phyloP scores from a whole-genome alignment of 768 basidiomycete species.

The Pulveroboletus sp. region DNA sequence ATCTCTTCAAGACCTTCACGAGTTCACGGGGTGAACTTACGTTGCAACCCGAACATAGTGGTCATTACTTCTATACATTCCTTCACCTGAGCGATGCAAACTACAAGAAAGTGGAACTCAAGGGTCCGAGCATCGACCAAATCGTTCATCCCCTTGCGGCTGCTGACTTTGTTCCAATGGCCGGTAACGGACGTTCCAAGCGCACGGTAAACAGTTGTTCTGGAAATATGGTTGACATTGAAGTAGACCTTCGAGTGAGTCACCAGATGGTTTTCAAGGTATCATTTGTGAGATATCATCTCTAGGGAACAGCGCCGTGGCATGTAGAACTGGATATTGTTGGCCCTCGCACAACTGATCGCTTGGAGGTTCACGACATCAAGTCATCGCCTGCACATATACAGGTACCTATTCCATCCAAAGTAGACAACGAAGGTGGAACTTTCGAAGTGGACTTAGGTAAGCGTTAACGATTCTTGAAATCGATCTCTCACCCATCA shows the following conservation, averaged over 20 bases:
- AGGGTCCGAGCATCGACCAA: constrained; percentile 78
- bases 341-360: constrained; percentile 63
- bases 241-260: constrained; percentile 74
- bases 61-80: constrained; percentile 84
- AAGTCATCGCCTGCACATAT: constrained; percentile 50
- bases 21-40: constrained; percentile 76
- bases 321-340: constrained; percentile 78
- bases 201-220: constrained; percentile 71
- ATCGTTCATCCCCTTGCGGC: constrained; percentile 85
- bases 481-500: neutral
- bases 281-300: constrained; percentile 1
- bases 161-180: constrained; percentile 58
- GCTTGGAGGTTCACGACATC: constrained; percentile 51
- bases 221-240: constrained; percentile 67
- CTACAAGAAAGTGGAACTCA: constrained; percentile 71
- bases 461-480: constrained; percentile 29
- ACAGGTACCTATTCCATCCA: constrained; percentile 62
- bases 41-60: constrained; percentile 83
- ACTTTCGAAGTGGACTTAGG: constrained; percentile 75
- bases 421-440: constrained; percentile 64
- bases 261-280: neutral
- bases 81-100: constrained; percentile 74
- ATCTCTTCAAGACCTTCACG: constrained; percentile 55
- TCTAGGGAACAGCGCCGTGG: constrained; percentile 87
- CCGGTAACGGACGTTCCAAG: constrained; percentile 41